Base-by-base conservation (phyloP, 2,329 filamentous ascomycete species). In the Spiromastix sp. region DNA sequence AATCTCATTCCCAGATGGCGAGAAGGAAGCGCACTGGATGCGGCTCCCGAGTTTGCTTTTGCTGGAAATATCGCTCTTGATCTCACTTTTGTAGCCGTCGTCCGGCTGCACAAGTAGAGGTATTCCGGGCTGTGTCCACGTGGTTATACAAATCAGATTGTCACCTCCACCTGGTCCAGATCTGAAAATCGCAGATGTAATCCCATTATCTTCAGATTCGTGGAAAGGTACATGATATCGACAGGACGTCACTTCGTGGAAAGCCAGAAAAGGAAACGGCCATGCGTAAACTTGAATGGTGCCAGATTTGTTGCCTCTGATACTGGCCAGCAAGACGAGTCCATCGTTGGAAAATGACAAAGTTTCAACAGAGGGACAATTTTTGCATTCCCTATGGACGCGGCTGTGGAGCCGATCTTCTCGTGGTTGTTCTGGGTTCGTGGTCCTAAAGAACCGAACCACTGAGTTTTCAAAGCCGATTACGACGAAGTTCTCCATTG, bases 41-140 rank as follows among this genome's bases (percentile, higher is more conserved):
- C 60, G 47, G 32, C 45, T 62, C 2, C 61, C 60, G 1, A 64
- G 44, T 33, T 53, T 60, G 27, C 53, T 52, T 11, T 48, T 42
- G 3, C 43, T 44, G 0, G 56, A 45, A 0, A 41, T 26, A 11
- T 59, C 53, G 0, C 52, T 48, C 26, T 48, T 54, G 21, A 64
- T 53, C 5, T 59, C 54, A 7, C 46, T 56, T 37, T 47, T 49
- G 32, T 61, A 52, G 1, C 59, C 59, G 28, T 56, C 55, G 30
- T 51, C 48, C 7, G 60, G 59, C 32, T 63, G 59, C 2, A 63
- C 48, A 2, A 64, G 47, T 4, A 63, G 41, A 0, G 61, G 61
- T n/a, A 48, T 47, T 2, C 61, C 61, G 2, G 59, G 63, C 39
- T 63, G 61, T 2, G 61, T 64, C 61, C 61, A 64, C 0, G 60